Evolutionary conservation across 2,329 filamentous ascomycete species (phyloP), one percentile per base, ranked within the genome.

Genomic region (Pochonia chlamydosporia): DNA sequence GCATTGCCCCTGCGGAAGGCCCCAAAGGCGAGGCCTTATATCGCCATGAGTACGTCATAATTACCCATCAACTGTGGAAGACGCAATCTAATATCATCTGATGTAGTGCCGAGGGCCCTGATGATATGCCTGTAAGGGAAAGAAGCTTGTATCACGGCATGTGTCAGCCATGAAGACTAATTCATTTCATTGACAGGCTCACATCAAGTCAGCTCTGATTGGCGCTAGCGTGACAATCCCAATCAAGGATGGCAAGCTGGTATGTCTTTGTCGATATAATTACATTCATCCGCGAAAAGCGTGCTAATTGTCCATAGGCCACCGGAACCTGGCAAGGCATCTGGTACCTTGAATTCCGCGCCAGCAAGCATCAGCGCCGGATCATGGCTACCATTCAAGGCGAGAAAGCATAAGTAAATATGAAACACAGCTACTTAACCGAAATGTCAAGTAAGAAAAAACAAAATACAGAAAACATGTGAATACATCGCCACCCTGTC

Each of bases 371-470:
- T 67, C 75, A 81, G 53, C 79, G 93, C 59, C 87, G 82, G 63
- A 79, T 97, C 11, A 84, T 99, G 52, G 92, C 92, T 46, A 97
- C 93, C 2, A 95, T 97, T 52, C 91, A 97, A 67, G 93, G 92
- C 37, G 87, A 96, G 71, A 82, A 82, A 64, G 70, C 71, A 45
- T 73, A 54, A 48, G 28, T n/a, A n/a, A n/a, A n/a, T n/a, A n/a
- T 28, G n/a, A 14, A 20, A 26, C 13, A 26, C n/a, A 35, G 31
- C 26, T 21, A 33, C 25, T 33, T 18, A 43, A 30, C 14, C 10
- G n/a, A 20, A 20, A 31, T 10, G 28, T 49, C 28, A 24, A 21
- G 18, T 40, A 11, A 36, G 40, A 25, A 40, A 46, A 43, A 48
- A 14, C 5, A 44, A 10, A 41, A 50, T 31, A 39, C 35, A 37